Evolutionary conservation across 129 eudicot genomes (phyloP).

Genomic region (Centella asiatica): DNA sequence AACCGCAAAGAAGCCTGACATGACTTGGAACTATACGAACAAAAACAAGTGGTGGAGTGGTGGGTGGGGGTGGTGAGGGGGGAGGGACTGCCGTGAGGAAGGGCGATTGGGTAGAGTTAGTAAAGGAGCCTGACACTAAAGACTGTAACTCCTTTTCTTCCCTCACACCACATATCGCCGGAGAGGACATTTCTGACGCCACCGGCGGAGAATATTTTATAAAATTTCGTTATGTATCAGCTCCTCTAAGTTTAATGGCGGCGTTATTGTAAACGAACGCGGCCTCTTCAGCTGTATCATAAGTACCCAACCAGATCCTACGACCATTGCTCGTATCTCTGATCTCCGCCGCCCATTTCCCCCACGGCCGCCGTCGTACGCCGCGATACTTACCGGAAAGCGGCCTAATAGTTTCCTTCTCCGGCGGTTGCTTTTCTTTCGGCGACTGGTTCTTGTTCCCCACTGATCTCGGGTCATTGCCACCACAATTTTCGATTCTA

Average conservation of each 20-base stretch:
- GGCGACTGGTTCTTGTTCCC: neutral
- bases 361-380: slow-evolving; percentile 6
- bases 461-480: neutral
- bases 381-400: neutral
- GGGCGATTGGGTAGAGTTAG: too few relatives aligned
- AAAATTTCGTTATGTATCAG: neutral
- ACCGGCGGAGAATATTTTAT: neutral
- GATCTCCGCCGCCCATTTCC: slow-evolving; percentile 2
- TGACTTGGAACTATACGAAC: too few relatives aligned
- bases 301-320: slow-evolving; percentile 4
- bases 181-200: too few relatives aligned
- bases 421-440: neutral
- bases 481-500: neutral
- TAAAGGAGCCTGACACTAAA: too few relatives aligned
- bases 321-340: neutral
- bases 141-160: too few relatives aligned
- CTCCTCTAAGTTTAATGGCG: slow-evolving; percentile 1
- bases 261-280: slow-evolving; percentile 2
- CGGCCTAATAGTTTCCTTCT: neutral
- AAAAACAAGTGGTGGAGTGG: too few relatives aligned
- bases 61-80: too few relatives aligned
- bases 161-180: too few relatives aligned
- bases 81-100: too few relatives aligned
- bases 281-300: slow-evolving; percentile 2
- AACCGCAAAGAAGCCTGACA: too few relatives aligned